phyloP scores from a whole-genome alignment of 2,329 filamentous ascomycete genomes.

The Setomelanomma holmii region DNA sequence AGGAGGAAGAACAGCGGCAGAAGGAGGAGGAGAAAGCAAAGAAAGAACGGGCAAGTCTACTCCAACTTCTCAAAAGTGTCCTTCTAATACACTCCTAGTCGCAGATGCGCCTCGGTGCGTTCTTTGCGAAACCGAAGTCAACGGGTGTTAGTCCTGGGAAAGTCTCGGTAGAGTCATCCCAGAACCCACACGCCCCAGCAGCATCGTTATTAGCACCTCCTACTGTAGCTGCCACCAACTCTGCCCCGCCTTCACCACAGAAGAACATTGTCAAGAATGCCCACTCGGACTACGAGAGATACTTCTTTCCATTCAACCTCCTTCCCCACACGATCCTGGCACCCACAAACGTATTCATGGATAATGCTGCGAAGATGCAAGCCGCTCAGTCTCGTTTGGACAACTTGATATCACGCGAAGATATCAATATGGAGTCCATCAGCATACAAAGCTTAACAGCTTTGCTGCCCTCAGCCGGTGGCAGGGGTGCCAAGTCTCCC shows the following conservation, averaged over 20 bases:
- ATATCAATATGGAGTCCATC: slow-evolving; percentile 18
- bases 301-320: slow-evolving; percentile 83
- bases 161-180: slow-evolving; percentile 38
- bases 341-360: slow-evolving; percentile 50
- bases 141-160: slow-evolving; percentile 36
- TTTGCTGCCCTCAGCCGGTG: slow-evolving; percentile 17
- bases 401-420: slow-evolving; percentile 23
- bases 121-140: slow-evolving; percentile 53
- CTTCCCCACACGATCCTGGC: slow-evolving; percentile 78
- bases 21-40: slow-evolving; percentile 49
- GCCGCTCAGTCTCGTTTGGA: slow-evolving; percentile 39
- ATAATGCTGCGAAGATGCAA: slow-evolving; percentile 35
- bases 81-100: slow-evolving; percentile 40
- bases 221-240: slow-evolving; percentile 32
- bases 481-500: slow-evolving; percentile 24
- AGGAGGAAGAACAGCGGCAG: slow-evolving; percentile 57
- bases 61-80: background rate
- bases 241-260: slow-evolving; percentile 42
- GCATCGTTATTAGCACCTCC: slow-evolving; percentile 34
- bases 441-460: slow-evolving; percentile 25
- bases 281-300: slow-evolving; percentile 59
- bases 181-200: slow-evolving; percentile 39
- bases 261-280: slow-evolving; percentile 39
- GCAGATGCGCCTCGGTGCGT: slow-evolving; percentile 53
- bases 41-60: slow-evolving; percentile 49